Evolutionary conservation across 2,329 filamentous ascomycete genomes (phyloP).

Genomic region (Penicillium brasilianum): DNA sequence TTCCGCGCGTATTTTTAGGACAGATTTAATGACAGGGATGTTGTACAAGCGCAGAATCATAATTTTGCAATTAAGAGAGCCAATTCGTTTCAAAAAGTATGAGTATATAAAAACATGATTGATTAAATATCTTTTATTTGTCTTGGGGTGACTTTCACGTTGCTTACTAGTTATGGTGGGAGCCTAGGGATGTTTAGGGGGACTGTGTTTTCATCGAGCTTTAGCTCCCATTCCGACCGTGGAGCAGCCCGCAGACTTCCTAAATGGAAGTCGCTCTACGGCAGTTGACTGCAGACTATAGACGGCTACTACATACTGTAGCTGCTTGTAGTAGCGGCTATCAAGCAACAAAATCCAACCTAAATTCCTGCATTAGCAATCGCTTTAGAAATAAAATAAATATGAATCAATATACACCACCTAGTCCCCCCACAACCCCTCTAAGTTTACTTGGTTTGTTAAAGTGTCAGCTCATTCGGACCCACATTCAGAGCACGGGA

Average conservation of each 20-base stretch:
- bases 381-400: neutral
- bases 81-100: neutral
- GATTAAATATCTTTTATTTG: neutral
- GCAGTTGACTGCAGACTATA: neutral
- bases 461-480: conserved; percentile 6
- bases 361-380: neutral
- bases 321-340: no score
- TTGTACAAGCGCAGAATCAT: neutral
- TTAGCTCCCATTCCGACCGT: conserved; percentile 8
- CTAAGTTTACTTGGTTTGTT: neutral
- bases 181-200: conserved; percentile 7
- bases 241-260: neutral
- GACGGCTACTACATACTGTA: no score
- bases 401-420: neutral
- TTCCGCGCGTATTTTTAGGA: neutral
- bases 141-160: neutral
- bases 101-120: neutral
- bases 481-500: conserved; percentile 14
- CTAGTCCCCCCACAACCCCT: neutral
- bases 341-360: neutral
- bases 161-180: neutral
- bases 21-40: neutral
- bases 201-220: neutral
- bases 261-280: neutral
- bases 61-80: neutral